A percentile compares a stretch with the other conserved stretches of the same genome.
Conservation (phyloP, 2,329 filamentous ascomycete species). For the Penicillium sp. region DNA sequence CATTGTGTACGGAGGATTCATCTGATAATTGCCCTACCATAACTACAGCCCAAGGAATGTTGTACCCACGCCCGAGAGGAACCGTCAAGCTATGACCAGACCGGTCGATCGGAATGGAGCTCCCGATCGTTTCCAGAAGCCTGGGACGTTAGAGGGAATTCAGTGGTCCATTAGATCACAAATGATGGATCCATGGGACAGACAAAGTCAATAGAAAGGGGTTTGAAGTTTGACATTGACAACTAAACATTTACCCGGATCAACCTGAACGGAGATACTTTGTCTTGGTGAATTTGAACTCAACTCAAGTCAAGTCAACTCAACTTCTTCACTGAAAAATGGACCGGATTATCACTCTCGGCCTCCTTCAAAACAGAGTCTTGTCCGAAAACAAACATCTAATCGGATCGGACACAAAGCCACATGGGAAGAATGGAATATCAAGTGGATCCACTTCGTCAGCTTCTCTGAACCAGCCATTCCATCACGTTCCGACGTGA, state of each 20-base stretch:
- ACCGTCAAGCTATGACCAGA: slow-evolving; percentile 18
- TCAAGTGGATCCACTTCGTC: slow-evolving; percentile 8
- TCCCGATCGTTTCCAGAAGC: slow-evolving; percentile 15
- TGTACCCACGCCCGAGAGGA: too few relatives aligned
- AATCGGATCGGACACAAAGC: slow-evolving; percentile 8
- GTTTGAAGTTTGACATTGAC: background rate
- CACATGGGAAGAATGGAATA: slow-evolving; percentile 18
- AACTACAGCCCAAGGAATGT: too few relatives aligned
- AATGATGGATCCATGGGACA: slow-evolving; percentile 8
- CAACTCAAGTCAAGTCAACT: too few relatives aligned
- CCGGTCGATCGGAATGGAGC: slow-evolving; percentile 10
- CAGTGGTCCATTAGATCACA: slow-evolving; percentile 3
- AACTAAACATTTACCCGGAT: background rate
- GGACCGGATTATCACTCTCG: too few relatives aligned
- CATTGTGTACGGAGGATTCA: too few relatives aligned
- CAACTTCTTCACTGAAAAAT: too few relatives aligned
- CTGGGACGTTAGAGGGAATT: background rate
- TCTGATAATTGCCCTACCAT: too few relatives aligned
- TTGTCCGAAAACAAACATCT: too few relatives aligned
- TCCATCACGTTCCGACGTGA: slow-evolving; percentile 1
- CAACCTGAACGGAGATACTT: too few relatives aligned
- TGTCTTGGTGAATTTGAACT: too few relatives aligned
- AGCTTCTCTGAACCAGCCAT: slow-evolving; percentile 21
- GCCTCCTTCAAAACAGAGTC: too few relatives aligned
- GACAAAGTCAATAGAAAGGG: slow-evolving; percentile 4